Base-by-base conservation (phyloP, 192 early-diverging fungal genomes). In the Polychytrium aggregatum region DNA sequence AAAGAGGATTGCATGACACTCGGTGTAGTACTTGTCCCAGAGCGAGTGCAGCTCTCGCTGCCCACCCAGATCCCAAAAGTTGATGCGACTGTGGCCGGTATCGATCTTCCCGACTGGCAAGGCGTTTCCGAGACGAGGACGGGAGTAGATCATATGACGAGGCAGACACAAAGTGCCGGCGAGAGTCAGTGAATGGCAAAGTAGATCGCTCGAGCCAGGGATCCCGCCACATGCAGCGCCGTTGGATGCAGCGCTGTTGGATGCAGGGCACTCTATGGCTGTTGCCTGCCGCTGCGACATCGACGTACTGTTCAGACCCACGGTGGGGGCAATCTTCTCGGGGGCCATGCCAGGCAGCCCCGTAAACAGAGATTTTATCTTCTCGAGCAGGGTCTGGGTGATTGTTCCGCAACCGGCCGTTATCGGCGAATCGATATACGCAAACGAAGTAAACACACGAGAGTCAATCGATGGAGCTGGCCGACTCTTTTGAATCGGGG, bases 1-100 rank as follows among this genome's bases (percentile, higher is more conserved):
- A 84, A 92, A 98, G 28, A 94, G 59, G 30, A 98, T 77, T 0
- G 82, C 95, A 61, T 98, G 95, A 37, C 82, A 83, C 57, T 98
- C 95, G 14, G 68, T 51, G 57, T 90, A 98, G 70, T 98, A 98
- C 25, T 90, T 82, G 46, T 79, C 78, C 95, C 95, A 98, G 42
- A 98, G 85, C 11, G 75, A 65, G 17, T 83, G 89, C 41, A 98
- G 62, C 46, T 95, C 90, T 2, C 66, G 56, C 51, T 94, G 88
- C 11, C 94, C 94, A 3, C 94, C 94, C 26, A 98, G 67, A 66
- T 98, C 95, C 85, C 90, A 86, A 55, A 96, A 96, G 48, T 87
- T 91, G 10, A 98, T 53, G 40, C 82, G 70, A 25, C 76, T 56
- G n/a, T 66, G 59, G 31, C 71, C 67, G 45, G 87, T 65, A 37